A percentile compares a stretch with the other conserved stretches of the same genome.
These are phyloP conservation scores for Viridothelium virens DNA, from an alignment of 495 filamentous ascomycete genomes.

Conservation along the genomic window DNA sequence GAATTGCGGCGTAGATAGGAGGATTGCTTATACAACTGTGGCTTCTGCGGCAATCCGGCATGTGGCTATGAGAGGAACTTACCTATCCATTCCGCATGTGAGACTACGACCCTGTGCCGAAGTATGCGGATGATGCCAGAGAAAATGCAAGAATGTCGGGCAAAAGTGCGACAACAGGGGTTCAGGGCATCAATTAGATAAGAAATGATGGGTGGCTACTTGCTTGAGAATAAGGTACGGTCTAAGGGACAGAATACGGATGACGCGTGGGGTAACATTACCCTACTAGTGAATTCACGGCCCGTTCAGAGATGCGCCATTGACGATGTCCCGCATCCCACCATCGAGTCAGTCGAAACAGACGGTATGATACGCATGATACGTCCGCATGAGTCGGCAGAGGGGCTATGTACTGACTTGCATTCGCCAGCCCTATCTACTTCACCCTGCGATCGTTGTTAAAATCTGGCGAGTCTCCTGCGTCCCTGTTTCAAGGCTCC, in stretches of 20 bases:
- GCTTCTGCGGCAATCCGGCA: neutral
- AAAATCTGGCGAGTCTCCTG: too few relatives aligned
- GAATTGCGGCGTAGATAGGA: neutral
- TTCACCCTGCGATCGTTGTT: too few relatives aligned
- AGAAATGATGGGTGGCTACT: too few relatives aligned
- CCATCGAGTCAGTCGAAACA: neutral
- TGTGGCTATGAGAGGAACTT: neutral
- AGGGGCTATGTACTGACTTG: neutral
- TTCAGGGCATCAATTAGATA: neutral
- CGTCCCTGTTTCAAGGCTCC: too few relatives aligned
- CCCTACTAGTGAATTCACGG: neutral
- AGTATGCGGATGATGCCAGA: neutral
- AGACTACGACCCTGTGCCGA: neutral
- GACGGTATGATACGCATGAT: neutral
- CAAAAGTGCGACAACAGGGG: neutral
- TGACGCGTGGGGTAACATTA: neutral
- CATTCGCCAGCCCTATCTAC: too few relatives aligned
- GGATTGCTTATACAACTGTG: neutral
- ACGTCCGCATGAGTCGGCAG: neutral
- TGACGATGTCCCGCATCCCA: neutral
- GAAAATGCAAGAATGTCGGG: neutral
- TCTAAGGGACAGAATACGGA: neutral
- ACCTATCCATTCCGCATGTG: slow-evolving; percentile 1
- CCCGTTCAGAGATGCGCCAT: neutral
- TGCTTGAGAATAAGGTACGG: too few relatives aligned